These are phyloP conservation scores for Pilaira anomala DNA, from an alignment of 192 early-diverging fungal species.

Conservation along the genomic window DNA sequence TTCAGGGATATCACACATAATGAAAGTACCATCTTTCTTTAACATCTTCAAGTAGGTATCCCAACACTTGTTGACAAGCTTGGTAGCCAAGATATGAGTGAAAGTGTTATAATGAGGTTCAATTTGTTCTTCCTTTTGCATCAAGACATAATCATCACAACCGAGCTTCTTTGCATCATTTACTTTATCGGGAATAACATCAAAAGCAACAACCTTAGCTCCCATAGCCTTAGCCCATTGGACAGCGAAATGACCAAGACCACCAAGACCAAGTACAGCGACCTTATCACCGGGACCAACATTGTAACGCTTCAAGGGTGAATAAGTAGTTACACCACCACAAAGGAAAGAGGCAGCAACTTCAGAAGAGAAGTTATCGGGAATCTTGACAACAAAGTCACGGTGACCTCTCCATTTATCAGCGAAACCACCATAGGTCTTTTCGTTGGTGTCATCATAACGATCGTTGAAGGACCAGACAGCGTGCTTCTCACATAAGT, in stretches of 20 bases:
- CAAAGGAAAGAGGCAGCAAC: constrained; percentile 74
- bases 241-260: constrained; percentile 60
- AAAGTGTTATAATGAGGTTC: constrained; percentile 11
- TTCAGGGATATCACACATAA: constrained; percentile 65
- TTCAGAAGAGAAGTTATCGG: constrained; percentile 39
- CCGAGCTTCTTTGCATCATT: constrained; percentile 56
- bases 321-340: constrained; percentile 68
- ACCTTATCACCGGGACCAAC: constrained; percentile 44
- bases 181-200: constrained; percentile 50
- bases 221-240: constrained; percentile 57
- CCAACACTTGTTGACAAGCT: constrained; percentile 18
- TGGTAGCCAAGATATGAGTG: constrained; percentile 14
- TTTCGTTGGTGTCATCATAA: constrained; percentile 30
- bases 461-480: constrained; percentile 50
- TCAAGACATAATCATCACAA: constrained; percentile 45
- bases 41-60: constrained; percentile 15
- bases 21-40: constrained; percentile 47
- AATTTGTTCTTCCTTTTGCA: constrained; percentile 8
- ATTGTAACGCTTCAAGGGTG: constrained; percentile 46
- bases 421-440: constrained; percentile 41
- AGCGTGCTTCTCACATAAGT: constrained; percentile 44
- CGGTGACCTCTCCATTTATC: constrained; percentile 46
- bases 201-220: constrained; percentile 49
- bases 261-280: constrained; percentile 60
- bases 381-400: constrained; percentile 60